Evolutionary conservation across 2,329 filamentous ascomycete species (phyloP).

Genomic region (Epichloe sp.): DNA sequence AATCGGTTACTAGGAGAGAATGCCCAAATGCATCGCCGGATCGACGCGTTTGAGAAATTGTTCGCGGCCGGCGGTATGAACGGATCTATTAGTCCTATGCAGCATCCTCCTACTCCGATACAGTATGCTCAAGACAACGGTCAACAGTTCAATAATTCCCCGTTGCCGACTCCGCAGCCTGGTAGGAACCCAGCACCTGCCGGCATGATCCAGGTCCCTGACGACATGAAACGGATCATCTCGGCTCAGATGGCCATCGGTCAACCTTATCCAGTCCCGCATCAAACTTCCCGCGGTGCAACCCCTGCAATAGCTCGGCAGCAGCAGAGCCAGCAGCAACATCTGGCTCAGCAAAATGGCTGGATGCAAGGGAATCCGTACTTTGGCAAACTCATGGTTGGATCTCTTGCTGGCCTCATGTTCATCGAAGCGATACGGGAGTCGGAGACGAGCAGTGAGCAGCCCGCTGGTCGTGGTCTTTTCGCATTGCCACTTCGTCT

Average conservation of each 20-base stretch:
- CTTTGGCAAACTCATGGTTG: conserved; percentile 75
- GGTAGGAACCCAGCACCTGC: conserved; percentile 28
- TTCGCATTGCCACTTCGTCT: conserved; percentile 50
- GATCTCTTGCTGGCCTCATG: conserved; percentile 85
- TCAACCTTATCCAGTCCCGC: conserved; percentile 38
- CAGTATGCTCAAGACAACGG: conserved; percentile 31
- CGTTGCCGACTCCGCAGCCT: conserved; percentile 26
- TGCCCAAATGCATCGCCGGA: conserved; percentile 59
- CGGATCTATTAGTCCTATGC: conserved; percentile 40
- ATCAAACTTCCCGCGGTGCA: conserved; percentile 32
- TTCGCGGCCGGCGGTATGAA: conserved; percentile 66
- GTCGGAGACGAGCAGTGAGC: conserved; percentile 50
- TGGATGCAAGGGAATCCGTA: conserved; percentile 45
- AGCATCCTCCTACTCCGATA: conserved; percentile 40
- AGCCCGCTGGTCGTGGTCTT: conserved; percentile 52
- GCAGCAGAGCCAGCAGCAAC: conserved; percentile 42
- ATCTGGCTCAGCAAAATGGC: conserved; percentile 34
- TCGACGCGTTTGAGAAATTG: conserved; percentile 65
- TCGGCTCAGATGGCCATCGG: conserved; percentile 41
- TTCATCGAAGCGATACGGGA: conserved; percentile 68
- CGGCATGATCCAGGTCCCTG: conserved; percentile 53
- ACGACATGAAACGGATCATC: conserved; percentile 50
- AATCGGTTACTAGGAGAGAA: conserved; percentile 74
- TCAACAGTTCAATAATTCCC: conserved; percentile 32
- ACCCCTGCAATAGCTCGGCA: conserved; percentile 36